Evolutionary conservation across 768 basidiomycete genomes (phyloP).

Genomic region (Rhizopogon sp.): DNA sequence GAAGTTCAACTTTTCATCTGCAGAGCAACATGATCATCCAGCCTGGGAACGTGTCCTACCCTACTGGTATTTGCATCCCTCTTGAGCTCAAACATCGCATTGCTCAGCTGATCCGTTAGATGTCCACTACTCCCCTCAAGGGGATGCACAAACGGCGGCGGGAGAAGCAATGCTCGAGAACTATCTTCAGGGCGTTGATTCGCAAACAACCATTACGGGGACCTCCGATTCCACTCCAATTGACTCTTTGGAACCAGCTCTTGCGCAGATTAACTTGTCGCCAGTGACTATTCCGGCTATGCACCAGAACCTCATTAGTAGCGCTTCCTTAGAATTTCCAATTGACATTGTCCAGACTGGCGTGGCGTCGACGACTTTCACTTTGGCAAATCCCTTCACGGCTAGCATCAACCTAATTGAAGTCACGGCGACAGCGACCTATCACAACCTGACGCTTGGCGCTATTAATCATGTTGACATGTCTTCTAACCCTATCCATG

Average conservation of each 20-base stretch:
- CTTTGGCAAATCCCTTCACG: slow-evolving; percentile 64
- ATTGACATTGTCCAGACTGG: slow-evolving; percentile 56
- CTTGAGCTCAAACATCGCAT: background rate
- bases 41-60: slow-evolving; percentile 53
- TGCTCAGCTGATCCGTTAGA: slow-evolving; percentile 25
- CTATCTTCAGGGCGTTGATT: slow-evolving; percentile 60
- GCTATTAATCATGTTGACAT: slow-evolving; percentile 51
- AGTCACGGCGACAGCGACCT: slow-evolving; percentile 49
- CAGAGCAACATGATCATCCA: slow-evolving; percentile 52
- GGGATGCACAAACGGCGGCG: slow-evolving; percentile 40
- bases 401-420: slow-evolving; percentile 62
- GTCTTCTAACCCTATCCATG: slow-evolving; percentile 54
- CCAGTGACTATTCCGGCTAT: slow-evolving; percentile 63
- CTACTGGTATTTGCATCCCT: slow-evolving; percentile 37
- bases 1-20: background rate
- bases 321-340: slow-evolving; percentile 55
- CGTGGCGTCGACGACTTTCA: slow-evolving; percentile 52
- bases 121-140: slow-evolving; percentile 58
- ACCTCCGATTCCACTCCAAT: slow-evolving; percentile 52
- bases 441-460: slow-evolving; percentile 51
- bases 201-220: slow-evolving; percentile 52
- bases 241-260: slow-evolving; percentile 52
- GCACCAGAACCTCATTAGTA: slow-evolving; percentile 54
- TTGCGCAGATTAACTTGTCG: slow-evolving; percentile 54
- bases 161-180: slow-evolving; percentile 58